These are phyloP conservation scores for Aquilaria malaccensis DNA, from an alignment of 345 rosid genomes.

Conservation along the genomic window DNA sequence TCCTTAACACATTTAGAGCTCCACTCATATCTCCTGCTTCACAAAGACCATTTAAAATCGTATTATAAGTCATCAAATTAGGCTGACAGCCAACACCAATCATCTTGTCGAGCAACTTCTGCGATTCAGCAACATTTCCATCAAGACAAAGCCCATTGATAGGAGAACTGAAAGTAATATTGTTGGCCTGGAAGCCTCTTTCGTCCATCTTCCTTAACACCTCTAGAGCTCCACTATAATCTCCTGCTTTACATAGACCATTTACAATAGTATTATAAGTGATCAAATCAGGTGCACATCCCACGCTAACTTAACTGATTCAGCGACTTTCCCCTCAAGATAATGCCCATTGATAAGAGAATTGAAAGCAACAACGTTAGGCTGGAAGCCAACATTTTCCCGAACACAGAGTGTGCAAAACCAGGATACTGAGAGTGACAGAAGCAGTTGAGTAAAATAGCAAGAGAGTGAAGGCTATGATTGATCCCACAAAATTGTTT, in stretches of 20 bases:
- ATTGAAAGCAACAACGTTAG: slow-evolving; percentile 10
- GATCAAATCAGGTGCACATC: too few relatives aligned
- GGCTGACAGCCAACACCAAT: slow-evolving; percentile 9
- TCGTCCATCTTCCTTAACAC: too few relatives aligned
- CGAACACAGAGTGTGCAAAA: slow-evolving; percentile 15
- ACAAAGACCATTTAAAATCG: slow-evolving; percentile 13
- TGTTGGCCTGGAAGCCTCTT: too few relatives aligned
- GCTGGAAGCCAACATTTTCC: slow-evolving; percentile 20
- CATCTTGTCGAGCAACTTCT: slow-evolving; percentile 23
- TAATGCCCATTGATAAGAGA: slow-evolving; percentile 5
- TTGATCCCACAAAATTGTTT: not conserved
- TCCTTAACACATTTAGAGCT: slow-evolving; percentile 18
- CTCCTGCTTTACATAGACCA: too few relatives aligned
- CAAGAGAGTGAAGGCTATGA: not conserved
- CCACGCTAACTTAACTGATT: too few relatives aligned
- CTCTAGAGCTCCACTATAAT: too few relatives aligned
- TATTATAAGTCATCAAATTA: not conserved
- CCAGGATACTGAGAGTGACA: not conserved
- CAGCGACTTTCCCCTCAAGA: too few relatives aligned
- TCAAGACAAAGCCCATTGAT: slow-evolving; percentile 16
- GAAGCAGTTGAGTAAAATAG: slow-evolving; percentile 6
- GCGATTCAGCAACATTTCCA: slow-evolving; percentile 7
- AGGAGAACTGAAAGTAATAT: too few relatives aligned
- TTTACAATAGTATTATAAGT: too few relatives aligned
- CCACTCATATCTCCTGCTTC: slow-evolving; percentile 2